Conservation (phyloP, 2,329 filamentous ascomycete genomes). For the Dactylellina sp. region DNA sequence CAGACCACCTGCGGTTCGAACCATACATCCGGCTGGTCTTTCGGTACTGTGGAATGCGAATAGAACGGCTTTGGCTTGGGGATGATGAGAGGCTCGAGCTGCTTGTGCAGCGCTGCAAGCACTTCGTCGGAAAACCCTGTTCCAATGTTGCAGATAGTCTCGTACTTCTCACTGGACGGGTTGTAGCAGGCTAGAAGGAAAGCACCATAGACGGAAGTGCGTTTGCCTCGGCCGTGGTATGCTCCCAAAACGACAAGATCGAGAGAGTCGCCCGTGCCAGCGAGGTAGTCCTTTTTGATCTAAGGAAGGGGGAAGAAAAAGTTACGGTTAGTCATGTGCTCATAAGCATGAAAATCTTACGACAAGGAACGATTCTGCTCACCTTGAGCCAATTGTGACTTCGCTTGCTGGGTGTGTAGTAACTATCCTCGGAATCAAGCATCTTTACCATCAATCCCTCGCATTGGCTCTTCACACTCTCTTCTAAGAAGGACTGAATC, state of each 20-base stretch:
- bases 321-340: slow-evolving; percentile 24
- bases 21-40: slow-evolving; percentile 98
- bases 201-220: slow-evolving; percentile 92
- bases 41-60: slow-evolving; percentile 81
- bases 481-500: slow-evolving; percentile 91
- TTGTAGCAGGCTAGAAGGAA: slow-evolving; percentile 97
- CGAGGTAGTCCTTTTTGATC: slow-evolving; percentile 98
- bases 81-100: slow-evolving; percentile 82
- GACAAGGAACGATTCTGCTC: slow-evolving; percentile 58
- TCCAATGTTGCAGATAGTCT: slow-evolving; percentile 98
- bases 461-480: slow-evolving; percentile 93
- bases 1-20: slow-evolving; percentile 94
- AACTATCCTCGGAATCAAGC: slow-evolving; percentile 90
- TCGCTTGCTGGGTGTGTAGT: slow-evolving; percentile 94
- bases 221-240: slow-evolving; percentile 94
- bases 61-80: slow-evolving; percentile 95
- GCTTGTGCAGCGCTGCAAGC: slow-evolving; percentile 84
- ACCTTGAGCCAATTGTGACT: slow-evolving; percentile 99
- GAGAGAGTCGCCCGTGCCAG: slow-evolving; percentile 91
- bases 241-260: slow-evolving; percentile 96
- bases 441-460: slow-evolving; percentile 99
- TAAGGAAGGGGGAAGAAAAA: slow-evolving; percentile 62
- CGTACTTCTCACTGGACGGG: slow-evolving; percentile 80
- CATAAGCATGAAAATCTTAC: slow-evolving; percentile 48
- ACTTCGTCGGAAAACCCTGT: slow-evolving; percentile 96